A percentile compares a stretch with the other conserved stretches of the same genome.
Conservation (phyloP, 2,329 filamentous ascomycete species). For the Daldinia eschscholtzii region DNA sequence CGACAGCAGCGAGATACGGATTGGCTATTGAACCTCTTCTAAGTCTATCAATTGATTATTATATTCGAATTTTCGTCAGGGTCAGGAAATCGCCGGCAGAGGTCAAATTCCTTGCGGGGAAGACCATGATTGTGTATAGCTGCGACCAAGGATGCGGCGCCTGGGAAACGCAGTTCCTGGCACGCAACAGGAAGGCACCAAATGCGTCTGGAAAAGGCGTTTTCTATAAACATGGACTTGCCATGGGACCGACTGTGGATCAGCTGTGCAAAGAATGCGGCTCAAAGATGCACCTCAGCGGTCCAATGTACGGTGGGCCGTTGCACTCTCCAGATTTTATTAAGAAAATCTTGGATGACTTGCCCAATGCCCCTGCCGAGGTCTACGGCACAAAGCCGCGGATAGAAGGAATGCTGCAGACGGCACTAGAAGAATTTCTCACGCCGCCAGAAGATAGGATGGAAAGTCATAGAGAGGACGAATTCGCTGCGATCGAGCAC, state of each 20-base stretch:
- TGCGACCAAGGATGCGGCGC: slow-evolving; percentile 93
- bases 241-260: slow-evolving; percentile 76
- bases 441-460: slow-evolving; percentile 49
- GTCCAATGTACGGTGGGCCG: slow-evolving; percentile 94
- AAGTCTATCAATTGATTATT: slow-evolving; percentile 96
- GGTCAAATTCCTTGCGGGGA: slow-evolving; percentile 91
- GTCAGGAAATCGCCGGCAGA: slow-evolving; percentile 83
- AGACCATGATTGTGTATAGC: slow-evolving; percentile 92
- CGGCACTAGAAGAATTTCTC: slow-evolving; percentile 81
- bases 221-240: slow-evolving; percentile 83
- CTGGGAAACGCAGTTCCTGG: slow-evolving; percentile 85
- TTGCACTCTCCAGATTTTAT: slow-evolving; percentile 89
- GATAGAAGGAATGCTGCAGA: slow-evolving; percentile 91
- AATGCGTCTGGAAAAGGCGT: slow-evolving; percentile 78
- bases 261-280: slow-evolving; percentile 85
- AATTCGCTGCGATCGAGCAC: slow-evolving; percentile 75
- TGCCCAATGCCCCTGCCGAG: slow-evolving; percentile 74
- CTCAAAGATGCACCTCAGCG: slow-evolving; percentile 85
- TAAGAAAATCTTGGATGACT: slow-evolving; percentile 77
- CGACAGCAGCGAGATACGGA: slow-evolving; percentile 85
- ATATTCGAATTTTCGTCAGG: slow-evolving; percentile 88
- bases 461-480: slow-evolving; percentile 54
- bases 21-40: slow-evolving; percentile 90
- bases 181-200: slow-evolving; percentile 73
- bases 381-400: slow-evolving; percentile 84